Percentiles rank a stretch among this genome's conserved stretches.
Evolutionary conservation across 73 alveolate genomes (phyloP).

Genomic region (Paramecium pentaurelia): DNA sequence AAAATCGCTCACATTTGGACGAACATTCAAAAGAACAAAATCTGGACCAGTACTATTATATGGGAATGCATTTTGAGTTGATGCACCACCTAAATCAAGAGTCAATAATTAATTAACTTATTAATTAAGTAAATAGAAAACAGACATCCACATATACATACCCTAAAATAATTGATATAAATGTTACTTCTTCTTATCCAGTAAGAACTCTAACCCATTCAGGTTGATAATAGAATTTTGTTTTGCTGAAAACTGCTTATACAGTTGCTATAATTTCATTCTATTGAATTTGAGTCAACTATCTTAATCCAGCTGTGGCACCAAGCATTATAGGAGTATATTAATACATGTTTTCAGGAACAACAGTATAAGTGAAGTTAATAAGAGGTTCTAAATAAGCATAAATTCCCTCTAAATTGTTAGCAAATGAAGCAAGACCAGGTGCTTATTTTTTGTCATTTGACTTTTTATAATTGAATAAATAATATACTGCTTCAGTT

Average conservation of each 20-base stretch:
- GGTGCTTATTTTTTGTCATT: not conserved
- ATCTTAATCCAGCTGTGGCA: conserved; percentile 59
- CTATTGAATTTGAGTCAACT: not conserved
- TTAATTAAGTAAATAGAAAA: conserved; percentile 6
- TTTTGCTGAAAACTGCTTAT: not conserved
- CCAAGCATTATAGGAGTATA: conserved; percentile 58
- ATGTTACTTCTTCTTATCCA: conserved; percentile 50
- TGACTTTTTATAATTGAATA: not conserved
- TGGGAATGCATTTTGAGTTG: conserved; percentile 56
- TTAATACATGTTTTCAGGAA: not conserved
- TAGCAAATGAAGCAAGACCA: conserved; percentile 43
- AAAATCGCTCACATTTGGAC: conserved; percentile 25
- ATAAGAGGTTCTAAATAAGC: not conserved
- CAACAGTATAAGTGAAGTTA: not conserved
- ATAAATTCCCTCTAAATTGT: conserved; percentile 11
- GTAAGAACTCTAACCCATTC: conserved; percentile 47
- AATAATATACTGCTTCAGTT: not conserved
- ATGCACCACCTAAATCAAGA: conserved; percentile 56
- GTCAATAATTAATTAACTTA: not conserved
- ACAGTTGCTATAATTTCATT: not conserved
- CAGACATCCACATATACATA: conserved; percentile 52
- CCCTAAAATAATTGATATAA: not conserved
- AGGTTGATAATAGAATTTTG: not conserved
- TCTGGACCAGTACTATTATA: not conserved
- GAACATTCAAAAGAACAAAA: not conserved